These are phyloP conservation scores for Xerocomus brunneocitrinus DNA, from an alignment of 768 basidiomycete genomes.

Conservation along the genomic window DNA sequence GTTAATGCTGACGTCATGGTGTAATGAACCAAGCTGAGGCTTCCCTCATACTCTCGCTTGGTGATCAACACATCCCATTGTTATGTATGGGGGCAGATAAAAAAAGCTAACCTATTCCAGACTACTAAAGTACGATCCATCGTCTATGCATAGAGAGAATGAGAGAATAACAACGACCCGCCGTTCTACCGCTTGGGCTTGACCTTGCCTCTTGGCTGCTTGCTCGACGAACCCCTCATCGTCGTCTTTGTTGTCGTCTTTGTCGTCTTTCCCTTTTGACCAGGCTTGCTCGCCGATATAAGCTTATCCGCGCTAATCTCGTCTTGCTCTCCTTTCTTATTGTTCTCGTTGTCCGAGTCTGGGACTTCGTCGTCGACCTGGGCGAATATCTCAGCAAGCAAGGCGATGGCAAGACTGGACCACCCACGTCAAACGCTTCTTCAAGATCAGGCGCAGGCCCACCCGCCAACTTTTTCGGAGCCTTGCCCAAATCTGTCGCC, in stretches of 20 bases:
- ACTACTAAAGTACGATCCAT: background rate
- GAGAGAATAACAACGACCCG: background rate
- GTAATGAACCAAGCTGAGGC: no score
- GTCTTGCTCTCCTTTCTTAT: conserved; percentile 22
- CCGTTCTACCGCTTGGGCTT: conserved; percentile 12
- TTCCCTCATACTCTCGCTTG: no score
- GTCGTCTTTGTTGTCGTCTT: background rate
- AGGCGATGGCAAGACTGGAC: background rate
- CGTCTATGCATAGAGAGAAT: background rate
- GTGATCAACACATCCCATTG: no score
- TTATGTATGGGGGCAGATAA: no score
- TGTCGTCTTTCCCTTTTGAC: background rate
- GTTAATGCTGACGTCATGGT: no score
- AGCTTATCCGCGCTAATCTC: conserved; percentile 54
- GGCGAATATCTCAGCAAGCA: background rate
- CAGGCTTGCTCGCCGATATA: conserved; percentile 49
- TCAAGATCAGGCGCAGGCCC: conserved; percentile 86
- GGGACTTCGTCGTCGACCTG: conserved; percentile 43
- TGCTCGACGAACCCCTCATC: conserved; percentile 5
- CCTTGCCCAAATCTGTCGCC: conserved; percentile 72
- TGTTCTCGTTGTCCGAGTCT: conserved; percentile 51
- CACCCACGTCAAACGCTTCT: conserved; percentile 78
- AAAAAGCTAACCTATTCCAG: background rate
- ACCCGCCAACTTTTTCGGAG: conserved; percentile 70
- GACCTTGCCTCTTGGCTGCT: conserved; percentile 17